Evolutionary conservation across 257 asterid species (phyloP), one percentile per base, ranked within the genome.

Genomic region (Ilex asprella): DNA sequence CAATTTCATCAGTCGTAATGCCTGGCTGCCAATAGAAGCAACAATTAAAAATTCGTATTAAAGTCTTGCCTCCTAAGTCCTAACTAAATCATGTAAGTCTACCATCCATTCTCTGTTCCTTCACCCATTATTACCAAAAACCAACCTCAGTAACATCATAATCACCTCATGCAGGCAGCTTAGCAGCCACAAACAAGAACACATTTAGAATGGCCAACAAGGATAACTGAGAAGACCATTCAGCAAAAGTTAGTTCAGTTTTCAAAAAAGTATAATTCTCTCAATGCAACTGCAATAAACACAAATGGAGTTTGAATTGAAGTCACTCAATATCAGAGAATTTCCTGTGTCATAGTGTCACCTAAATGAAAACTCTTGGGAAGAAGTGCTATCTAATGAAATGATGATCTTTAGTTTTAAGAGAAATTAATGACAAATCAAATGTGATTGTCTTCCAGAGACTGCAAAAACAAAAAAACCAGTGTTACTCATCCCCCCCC

Each of bases 1-100:
- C 96, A 75, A 93, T 87, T 75, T 93, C 96, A 70, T 93, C 96
- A 21, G 99, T 93, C 56, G 89, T 85, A 73, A 84, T 81, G 82
- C 97, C 96, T 93, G 99, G 95, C 99, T 93, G 99, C 84, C 95
- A 72, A 76, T 65, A 64, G 73, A 70, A 75, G 73, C 71, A 73
- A 62, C 65, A 59, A 16, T 50, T 47, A 57, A 61, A 58, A 61
- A 63, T 66, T 52, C 61, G 65, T 58, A 49, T 49, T 12, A 49
- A 12, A 49, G 54, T 11, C 14, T 3, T 11, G 54, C 16, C 5
- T 15, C 54, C 16, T 12, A 49, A 11, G 14, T 49, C 54, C 14
- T 11, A 11, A 12, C 54, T 11, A 11, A 11, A 4, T 6, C 54
- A 49, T 49, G 54, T 15, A 12, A 49, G 54, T 12, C 10, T 49